Evolutionary conservation across 345 rosid genomes (phyloP).

Genomic region (Lepidium aucheri): DNA sequence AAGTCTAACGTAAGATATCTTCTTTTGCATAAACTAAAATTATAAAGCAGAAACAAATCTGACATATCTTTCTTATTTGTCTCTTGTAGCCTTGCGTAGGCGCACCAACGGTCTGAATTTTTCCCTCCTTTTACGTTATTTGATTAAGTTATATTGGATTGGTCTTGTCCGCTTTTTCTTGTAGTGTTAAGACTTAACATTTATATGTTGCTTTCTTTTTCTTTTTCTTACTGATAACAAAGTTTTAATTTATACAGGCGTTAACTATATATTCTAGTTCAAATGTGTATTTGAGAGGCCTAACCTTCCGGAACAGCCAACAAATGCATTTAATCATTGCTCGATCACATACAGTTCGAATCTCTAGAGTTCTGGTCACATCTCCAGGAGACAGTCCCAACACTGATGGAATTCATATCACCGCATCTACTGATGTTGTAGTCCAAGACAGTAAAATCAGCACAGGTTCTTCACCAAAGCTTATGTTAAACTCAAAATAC

Average conservation of each 20-base stretch:
- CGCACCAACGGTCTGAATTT: constrained; percentile 67
- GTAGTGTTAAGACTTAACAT: no score
- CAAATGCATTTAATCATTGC: constrained; percentile 90
- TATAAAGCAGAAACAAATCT: neutral
- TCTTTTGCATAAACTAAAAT: neutral
- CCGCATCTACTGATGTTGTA: constrained; percentile 63
- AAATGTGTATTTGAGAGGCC: constrained; percentile 55
- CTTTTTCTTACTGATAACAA: neutral
- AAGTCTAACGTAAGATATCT: constrained; percentile 25
- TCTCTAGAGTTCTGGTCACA: constrained; percentile 57
- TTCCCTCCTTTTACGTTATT: no score
- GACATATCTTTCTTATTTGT: constrained; percentile 11
- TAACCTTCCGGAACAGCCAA: constrained; percentile 87
- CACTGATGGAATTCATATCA: constrained; percentile 94
- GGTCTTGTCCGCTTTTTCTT: no score
- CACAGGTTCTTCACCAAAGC: constrained; percentile 52
- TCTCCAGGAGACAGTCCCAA: constrained; percentile 94
- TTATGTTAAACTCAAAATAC: neutral
- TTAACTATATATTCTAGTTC: constrained; percentile 92
- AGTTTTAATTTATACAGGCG: constrained; percentile 47
- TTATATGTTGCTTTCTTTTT: no score
- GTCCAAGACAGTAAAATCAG: constrained; percentile 88
- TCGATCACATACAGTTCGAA: constrained; percentile 48
- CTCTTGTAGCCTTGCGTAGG: constrained; percentile 80
- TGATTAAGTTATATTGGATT: no score